Evolutionary conservation across 768 basidiomycete species (phyloP).

Genomic region (Termitomyces bulborhizus): DNA sequence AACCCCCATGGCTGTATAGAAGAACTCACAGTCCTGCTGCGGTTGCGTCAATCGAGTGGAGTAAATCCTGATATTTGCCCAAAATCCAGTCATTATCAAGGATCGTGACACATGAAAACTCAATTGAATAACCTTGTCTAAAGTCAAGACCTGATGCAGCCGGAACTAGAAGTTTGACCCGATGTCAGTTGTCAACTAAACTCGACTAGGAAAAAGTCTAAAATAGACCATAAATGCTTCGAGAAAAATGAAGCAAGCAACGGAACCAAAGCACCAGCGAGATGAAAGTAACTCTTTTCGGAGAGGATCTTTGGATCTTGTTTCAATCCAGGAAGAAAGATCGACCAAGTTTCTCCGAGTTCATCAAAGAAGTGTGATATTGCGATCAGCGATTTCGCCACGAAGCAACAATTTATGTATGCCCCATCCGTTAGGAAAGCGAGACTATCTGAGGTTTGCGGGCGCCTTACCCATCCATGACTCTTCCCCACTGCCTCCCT

Average conservation of each 20-base stretch:
- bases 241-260: background rate
- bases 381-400: background rate
- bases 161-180: background rate
- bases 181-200: background rate
- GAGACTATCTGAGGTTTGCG: background rate
- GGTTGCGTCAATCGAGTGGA: too few relatives aligned
- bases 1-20: too few relatives aligned
- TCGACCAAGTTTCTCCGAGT: background rate
- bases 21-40: too few relatives aligned
- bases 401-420: background rate
- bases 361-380: background rate
- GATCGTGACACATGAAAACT: background rate
- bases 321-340: too few relatives aligned
- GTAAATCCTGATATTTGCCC: background rate
- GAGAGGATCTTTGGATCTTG: too few relatives aligned
- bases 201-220: background rate
- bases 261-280: background rate
- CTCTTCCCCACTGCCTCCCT: background rate
- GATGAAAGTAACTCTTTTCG: background rate
- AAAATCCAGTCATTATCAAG: background rate
- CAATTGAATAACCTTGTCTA: too few relatives aligned
- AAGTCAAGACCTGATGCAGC: too few relatives aligned
- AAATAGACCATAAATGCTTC: background rate
- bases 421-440: background rate
- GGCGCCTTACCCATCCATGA: conserved; percentile 2